These are phyloP conservation scores for Pichia scutulata DNA, from an alignment of 805 yeast genomes.

Conservation along the genomic window DNA sequence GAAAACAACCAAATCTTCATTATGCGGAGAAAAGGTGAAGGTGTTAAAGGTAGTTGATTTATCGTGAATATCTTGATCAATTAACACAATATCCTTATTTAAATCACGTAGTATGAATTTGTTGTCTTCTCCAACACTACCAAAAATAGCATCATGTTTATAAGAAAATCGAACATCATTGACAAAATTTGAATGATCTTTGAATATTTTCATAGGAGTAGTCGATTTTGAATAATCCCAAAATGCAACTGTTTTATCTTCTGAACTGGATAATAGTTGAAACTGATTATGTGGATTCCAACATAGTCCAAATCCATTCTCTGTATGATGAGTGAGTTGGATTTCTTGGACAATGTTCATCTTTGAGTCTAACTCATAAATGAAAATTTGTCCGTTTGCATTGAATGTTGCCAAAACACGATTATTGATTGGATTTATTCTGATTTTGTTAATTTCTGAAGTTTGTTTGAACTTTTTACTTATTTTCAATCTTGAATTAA, in stretches of 20 bases:
- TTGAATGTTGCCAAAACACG: conserved; percentile 55
- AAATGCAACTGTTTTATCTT: conserved; percentile 55
- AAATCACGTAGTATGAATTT: conserved; percentile 47
- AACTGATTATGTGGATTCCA: conserved; percentile 51
- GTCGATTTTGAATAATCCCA: conserved; percentile 40
- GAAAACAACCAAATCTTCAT: conserved; percentile 52
- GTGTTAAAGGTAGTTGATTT: conserved; percentile 44
- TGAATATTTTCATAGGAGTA: conserved; percentile 27
- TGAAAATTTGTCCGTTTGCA: conserved; percentile 53
- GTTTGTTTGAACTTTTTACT: conserved; percentile 52
- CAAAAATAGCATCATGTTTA: conserved; percentile 44
- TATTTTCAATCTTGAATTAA: conserved; percentile 51
- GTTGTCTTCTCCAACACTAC: conserved; percentile 69
- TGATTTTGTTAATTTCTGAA: conserved; percentile 65
- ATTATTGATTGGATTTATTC: conserved; percentile 58
- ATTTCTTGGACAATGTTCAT: conserved; percentile 18
- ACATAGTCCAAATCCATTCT: conserved; percentile 68
- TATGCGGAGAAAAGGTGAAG: conserved; percentile 56
- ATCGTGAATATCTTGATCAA: conserved; percentile 21
- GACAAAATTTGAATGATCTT: conserved; percentile 48
- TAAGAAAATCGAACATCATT: conserved; percentile 73
- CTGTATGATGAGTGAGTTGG: conserved; percentile 44
- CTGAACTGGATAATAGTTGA: conserved; percentile 52
- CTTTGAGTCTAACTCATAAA: conserved; percentile 36
- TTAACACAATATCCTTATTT: conserved; percentile 27